Percentiles rank a stretch among this genome's conserved stretches.
Conservation (phyloP, 2,329 filamentous ascomycete species). For the Fusarium abutilonis region DNA sequence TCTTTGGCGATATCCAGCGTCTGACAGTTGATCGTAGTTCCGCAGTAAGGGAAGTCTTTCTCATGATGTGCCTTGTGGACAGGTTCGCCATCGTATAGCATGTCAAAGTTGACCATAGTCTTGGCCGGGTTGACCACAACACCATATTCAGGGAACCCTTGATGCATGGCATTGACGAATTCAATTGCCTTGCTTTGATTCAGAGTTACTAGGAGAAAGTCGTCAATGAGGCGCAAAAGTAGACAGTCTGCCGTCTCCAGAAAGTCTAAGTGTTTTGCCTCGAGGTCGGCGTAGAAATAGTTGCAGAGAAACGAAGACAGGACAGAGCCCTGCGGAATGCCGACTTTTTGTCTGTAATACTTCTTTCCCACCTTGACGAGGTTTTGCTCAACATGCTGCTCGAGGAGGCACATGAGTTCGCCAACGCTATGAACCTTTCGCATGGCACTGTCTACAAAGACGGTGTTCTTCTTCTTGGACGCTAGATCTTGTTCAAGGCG, state of each 20-base stretch:
- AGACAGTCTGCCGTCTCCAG: conserved; percentile 66
- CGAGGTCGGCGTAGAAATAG: conserved; percentile 93
- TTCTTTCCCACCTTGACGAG: conserved; percentile 89
- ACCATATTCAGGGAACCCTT: conserved; percentile 81
- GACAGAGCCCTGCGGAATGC: conserved; percentile 93
- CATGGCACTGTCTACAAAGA: conserved; percentile 78
- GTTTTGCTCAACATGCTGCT: conserved; percentile 84
- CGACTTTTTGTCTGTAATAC: conserved; percentile 85
- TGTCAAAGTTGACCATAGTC: conserved; percentile 84
- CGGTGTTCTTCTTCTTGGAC: conserved; percentile 67
- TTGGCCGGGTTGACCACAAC: conserved; percentile 80
- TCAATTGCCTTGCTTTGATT: conserved; percentile 70
- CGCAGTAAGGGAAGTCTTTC: conserved; percentile 85
- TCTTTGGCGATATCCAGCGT: conserved; percentile 81
- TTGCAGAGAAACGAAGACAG: conserved; percentile 89
- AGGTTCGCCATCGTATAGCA: conserved; percentile 62
- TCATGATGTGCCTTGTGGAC: conserved; percentile 59
- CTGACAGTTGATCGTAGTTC: conserved; percentile 76
- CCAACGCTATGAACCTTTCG: conserved; percentile 66
- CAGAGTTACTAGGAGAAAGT: conserved; percentile 89
- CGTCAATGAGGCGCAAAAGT: conserved; percentile 86
- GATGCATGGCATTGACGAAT: conserved; percentile 84
- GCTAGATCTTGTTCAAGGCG: conserved; percentile 55
- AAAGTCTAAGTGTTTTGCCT: conserved; percentile 75
- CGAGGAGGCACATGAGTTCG: conserved; percentile 74